Base-by-base conservation (phyloP, 2,329 filamentous ascomycete genomes). In the Dothideomycetidae sp. region DNA sequence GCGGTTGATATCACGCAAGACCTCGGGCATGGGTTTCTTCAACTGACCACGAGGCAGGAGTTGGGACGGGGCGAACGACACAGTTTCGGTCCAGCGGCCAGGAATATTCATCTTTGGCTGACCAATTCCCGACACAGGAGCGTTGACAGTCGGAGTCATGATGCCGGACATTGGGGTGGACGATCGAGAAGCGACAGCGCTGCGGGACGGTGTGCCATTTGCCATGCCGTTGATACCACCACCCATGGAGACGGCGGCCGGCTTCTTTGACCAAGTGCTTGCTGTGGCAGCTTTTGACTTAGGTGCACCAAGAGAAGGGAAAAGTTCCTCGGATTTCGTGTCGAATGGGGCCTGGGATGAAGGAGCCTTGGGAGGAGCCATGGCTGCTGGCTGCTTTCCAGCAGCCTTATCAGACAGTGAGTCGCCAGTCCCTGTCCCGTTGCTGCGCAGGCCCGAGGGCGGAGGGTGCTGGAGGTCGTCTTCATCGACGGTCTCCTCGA, bases 1-100 rank as follows among this genome's bases (percentile, higher is more conserved):
- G 61, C 80, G 82, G 63, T 93, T 94, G 61, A 96, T 82, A 47
- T 94, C 85, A 55, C 83, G 81, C 53, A 94, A 66, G 46, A 90
- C 78, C 48, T 96, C 88, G 19, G 75, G 67, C 36, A 94, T 68
- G 5, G 88, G 83, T 49, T 83, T 83, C 68, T 81, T 92, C 52
- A 94, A 66, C 56, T 93, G 77, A 42, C 65, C 67, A 30, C 79
- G 74, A 12, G 83, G 78, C 32, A 82, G 70, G 55, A 96, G 73
- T 55, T 90, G 78, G 31, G 76, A 72, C 5, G 80, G 75, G 38
- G 79, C 75, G 42, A 93, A 70, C 16, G 73, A 70, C 46, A 92
- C 74, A 28, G 72, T 71, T 58, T 93, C 83, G 48, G 76, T 75
- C 58, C 85, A 78, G 52, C 82, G 82, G 46, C 86, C 85, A 11